Conservation (phyloP, 31 red algal species). For the Porphyra umbilicalis region DNA sequence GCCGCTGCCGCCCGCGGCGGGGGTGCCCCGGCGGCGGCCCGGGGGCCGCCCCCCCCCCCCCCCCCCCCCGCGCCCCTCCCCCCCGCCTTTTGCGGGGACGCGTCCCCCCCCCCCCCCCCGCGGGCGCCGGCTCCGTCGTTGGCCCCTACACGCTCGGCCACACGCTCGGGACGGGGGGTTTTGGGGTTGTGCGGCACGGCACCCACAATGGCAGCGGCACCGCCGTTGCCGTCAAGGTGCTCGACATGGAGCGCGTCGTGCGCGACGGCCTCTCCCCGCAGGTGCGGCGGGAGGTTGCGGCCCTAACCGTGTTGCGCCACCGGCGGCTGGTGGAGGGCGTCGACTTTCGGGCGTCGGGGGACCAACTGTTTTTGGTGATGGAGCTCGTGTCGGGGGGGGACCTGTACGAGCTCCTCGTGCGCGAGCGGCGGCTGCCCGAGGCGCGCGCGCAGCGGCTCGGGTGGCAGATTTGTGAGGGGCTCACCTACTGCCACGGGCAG, state of each 20-base stretch:
- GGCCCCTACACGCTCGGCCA: slow-evolving; percentile 14
- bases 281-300: neutral
- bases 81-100: neutral
- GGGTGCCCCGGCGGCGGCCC: neutral
- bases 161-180: slow-evolving; percentile 24
- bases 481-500: slow-evolving; percentile 69
- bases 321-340: neutral
- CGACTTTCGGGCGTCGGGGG: neutral
- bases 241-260: slow-evolving; percentile 4
- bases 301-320: neutral
- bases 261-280: neutral
- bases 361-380: slow-evolving; percentile 67
- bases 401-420: slow-evolving; percentile 32
- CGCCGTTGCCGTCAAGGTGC: slow-evolving; percentile 30
- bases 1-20: neutral
- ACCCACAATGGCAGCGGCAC: slow-evolving; percentile 16
- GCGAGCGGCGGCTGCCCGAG: slow-evolving; percentile 20
- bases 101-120: neutral
- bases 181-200: slow-evolving; percentile 23
- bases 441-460: slow-evolving; percentile 39
- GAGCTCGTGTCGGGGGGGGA: slow-evolving; percentile 87
- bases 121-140: neutral
- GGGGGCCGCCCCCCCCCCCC: neutral
- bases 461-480: slow-evolving; percentile 43
- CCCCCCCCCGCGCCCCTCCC: neutral